phyloP scores from a whole-genome alignment of 805 yeast genomes.

The Candida railenensis region DNA sequence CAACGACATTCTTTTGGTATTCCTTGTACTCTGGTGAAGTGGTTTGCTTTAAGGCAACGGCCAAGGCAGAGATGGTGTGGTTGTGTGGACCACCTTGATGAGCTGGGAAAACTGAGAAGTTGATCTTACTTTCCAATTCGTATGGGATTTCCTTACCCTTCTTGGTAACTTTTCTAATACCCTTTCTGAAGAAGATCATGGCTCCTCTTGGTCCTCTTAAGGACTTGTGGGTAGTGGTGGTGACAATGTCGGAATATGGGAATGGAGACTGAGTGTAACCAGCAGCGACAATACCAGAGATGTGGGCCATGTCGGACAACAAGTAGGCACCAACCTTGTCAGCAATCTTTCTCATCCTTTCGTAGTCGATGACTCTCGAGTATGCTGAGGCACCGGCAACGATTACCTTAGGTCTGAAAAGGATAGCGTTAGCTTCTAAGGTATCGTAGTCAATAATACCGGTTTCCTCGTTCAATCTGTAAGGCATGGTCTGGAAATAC shows the following conservation, averaged over 20 bases:
- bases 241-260: slow-evolving; percentile 95
- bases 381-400: slow-evolving; percentile 99
- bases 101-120: slow-evolving; percentile 99
- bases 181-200: slow-evolving; percentile 97
- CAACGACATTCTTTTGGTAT: slow-evolving; percentile 84
- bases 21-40: slow-evolving; percentile 84
- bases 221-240: slow-evolving; percentile 98
- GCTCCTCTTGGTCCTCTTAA: slow-evolving; percentile 99
- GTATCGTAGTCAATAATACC: slow-evolving; percentile 96
- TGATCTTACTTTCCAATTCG: slow-evolving; percentile 92
- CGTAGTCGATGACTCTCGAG: slow-evolving; percentile 94
- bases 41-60: slow-evolving; percentile 95
- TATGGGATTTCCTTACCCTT: slow-evolving; percentile 89
- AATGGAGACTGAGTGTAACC: slow-evolving; percentile 95
- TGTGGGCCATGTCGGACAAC: slow-evolving; percentile 98
- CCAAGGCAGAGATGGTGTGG: slow-evolving; percentile 97
- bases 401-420: slow-evolving; percentile 93
- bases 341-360: slow-evolving; percentile 94
- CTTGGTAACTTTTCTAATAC: slow-evolving; percentile 84
- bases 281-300: slow-evolving; percentile 93
- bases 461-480: slow-evolving; percentile 87
- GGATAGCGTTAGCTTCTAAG: slow-evolving; percentile 83
- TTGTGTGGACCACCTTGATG: slow-evolving; percentile 99
- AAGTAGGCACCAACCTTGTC: slow-evolving; percentile 97
- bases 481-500: slow-evolving; percentile 98